Base-by-base conservation (phyloP, 306 rosid species). In the Gastrolobium villosum region DNA sequence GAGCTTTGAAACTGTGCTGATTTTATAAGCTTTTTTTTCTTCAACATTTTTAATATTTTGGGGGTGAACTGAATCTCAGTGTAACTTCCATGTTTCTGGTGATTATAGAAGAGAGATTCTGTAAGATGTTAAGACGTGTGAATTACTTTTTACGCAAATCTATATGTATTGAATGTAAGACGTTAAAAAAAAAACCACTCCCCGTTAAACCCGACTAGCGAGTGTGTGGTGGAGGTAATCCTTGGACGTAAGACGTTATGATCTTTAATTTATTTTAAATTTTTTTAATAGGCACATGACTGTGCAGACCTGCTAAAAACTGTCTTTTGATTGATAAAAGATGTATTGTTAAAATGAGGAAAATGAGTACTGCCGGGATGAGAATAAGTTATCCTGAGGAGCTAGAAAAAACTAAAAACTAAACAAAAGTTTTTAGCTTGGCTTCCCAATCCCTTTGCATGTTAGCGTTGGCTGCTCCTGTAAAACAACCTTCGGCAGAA, bases 81-180 rank as follows among this genome's bases (percentile, higher is more conserved):
- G 59, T 13, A 46, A 13, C 55, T 53, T 62, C 39, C 35, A 14
- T 68, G 46, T 82, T 52, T 10, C 37, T 43, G 61, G 41, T 32
- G 53, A 13, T 31, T 20, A 41, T 48, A 9, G 7, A 66, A 66
- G 68, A 43, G 56, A 68, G 76, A 69, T 70, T 6, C 30, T 76
- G 8, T 52, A 26, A 44, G 48, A 26, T 70, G 67, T 43, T 70
- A 39, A 49, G 59, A 62, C 36, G 10, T 11, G 31, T 61, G 46
- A 61, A 31, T 69, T 81, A 20, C 74, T 43, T 60, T 46, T 59
- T 59, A 39, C 26, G 61, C 37, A 43, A 45, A 15, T 36, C 4
- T 39, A 32, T 55, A 46, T 9, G 50, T 67, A 61, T 68, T 60
- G 26, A 41, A 71, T 5, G 9, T 37, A 50, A 61, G 73, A 52